phyloP scores from a whole-genome alignment of 441 rosid genomes.

The Cnidoscolus chayamansa region DNA sequence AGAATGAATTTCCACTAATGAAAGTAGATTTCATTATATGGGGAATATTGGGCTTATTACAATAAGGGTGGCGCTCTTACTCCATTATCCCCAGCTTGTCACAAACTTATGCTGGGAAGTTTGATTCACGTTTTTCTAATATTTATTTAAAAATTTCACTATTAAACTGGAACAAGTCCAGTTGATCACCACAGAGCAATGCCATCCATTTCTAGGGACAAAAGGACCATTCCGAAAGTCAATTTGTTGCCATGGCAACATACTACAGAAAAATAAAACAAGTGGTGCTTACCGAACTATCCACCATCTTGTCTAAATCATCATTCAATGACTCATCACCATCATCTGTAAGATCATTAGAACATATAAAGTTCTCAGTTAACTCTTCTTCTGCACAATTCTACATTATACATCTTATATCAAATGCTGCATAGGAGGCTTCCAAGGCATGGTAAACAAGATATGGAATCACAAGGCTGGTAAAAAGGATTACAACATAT shows the following conservation, averaged over 20 bases:
- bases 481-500: background rate
- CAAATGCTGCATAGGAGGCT: background rate
- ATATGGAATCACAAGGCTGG: background rate
- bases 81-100: no score
- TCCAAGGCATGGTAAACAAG: background rate
- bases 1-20: no score
- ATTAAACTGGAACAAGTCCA: background rate
- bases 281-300: slow-evolving; percentile 39
- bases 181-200: background rate
- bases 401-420: background rate
- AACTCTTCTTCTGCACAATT: background rate
- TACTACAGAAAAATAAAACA: background rate
- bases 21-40: no score
- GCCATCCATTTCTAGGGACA: background rate
- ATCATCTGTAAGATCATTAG: slow-evolving; percentile 39
- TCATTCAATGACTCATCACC: slow-evolving; percentile 42
- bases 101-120: background rate
- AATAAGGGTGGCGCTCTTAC: no score
- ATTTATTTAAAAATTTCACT: background rate
- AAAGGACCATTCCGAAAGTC: background rate
- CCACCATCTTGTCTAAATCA: slow-evolving; percentile 50
- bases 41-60: no score
- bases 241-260: background rate
- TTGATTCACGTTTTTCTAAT: slow-evolving; percentile 5
- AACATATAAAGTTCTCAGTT: background rate